Base-by-base conservation (phyloP, 345 rosid genomes). In the Aurinia saxatilis region DNA sequence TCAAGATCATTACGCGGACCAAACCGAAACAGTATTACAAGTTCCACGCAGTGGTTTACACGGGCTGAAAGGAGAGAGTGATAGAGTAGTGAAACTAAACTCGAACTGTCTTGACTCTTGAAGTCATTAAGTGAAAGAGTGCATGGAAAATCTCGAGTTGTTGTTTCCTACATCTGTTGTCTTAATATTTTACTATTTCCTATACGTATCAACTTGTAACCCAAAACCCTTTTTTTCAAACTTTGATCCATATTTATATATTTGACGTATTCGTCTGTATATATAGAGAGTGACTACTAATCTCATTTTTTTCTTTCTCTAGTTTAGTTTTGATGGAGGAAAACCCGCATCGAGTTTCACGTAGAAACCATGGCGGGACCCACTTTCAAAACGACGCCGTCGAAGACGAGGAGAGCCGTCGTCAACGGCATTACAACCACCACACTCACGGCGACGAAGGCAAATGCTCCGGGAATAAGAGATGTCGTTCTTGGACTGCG, bases 401-500 rank as follows among this genome's bases (percentile, higher is more conserved):
- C 5, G 58, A 38, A 1, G n/a, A n/a, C n/a, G 50, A 60, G n/a
- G 64, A 60, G 11, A 6, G 2, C 66, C 72, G 60, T 52, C 41
- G 73, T 7, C 55, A 41, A 44, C 61, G 73, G 42, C 62, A 68
- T 60, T 60, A 52, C 67, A 41, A 21, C 65, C 21, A 57, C 55
- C 65, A 59, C 6, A 71, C 66, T 66, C 64, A 71, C 55, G 78
- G 65, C 18, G 80, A 65, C 25, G 65, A 54, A 44, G 50, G 51
- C 2, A 81, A 67, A 65, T 86, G 91, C 66, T 79, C 88, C 0
- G 83, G 95, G 56, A 79, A n/a, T n/a, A n/a, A 80, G 81, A 75
- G 68, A 65, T 89, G 95, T 67, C 35, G 70, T 45, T 83, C 95
- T 21, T 83, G 88, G 81, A 76, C 92, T 0, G 95, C 83, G 5